Percentiles rank a stretch among this genome's conserved stretches.
These are phyloP conservation scores for Thymus mandschuricus DNA, from an alignment of 257 asterid genomes.

Conservation along the genomic window DNA sequence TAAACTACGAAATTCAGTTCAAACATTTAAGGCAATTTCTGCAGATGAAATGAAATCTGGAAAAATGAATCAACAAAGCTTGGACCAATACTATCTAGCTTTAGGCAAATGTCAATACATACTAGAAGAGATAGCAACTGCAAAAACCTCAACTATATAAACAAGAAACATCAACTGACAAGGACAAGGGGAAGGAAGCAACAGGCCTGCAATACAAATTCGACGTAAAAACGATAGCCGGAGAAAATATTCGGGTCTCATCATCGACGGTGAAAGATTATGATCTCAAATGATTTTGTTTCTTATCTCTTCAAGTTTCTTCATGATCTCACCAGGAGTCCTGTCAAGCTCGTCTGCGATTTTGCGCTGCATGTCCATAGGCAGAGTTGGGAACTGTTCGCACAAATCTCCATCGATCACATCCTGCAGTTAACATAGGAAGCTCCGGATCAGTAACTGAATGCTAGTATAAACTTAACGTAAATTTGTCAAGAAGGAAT, in stretches of 20 bases:
- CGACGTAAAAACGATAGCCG: not conserved
- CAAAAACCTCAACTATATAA: conserved; percentile 23
- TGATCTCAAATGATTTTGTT: conserved; percentile 76
- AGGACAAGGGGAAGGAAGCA: not conserved
- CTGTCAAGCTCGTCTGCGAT: conserved; percentile 97
- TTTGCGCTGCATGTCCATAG: conserved; percentile 96
- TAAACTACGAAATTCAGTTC: too few relatives aligned
- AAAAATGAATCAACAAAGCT: not conserved
- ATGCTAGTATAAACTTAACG: not conserved
- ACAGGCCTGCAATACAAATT: conserved; percentile 21
- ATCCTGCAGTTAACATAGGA: conserved; percentile 57
- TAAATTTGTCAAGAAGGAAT: not conserved
- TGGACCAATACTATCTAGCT: not conserved
- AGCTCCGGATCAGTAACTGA: conserved; percentile 20
- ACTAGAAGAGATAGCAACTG: not conserved
- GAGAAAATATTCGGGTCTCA: not conserved
- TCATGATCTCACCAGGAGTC: conserved; percentile 95
- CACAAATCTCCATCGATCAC: conserved; percentile 97
- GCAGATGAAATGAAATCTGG: not conserved
- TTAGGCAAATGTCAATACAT: conserved; percentile 12
- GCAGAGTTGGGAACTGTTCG: conserved; percentile 89
- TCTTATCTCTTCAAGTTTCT: conserved; percentile 92
- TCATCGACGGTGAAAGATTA: conserved; percentile 21
- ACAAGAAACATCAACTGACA: conserved; percentile 10
- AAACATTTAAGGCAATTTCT: too few relatives aligned